Conservation (phyloP, 2,329 filamentous ascomycete genomes). For the Fusarium luffae region DNA sequence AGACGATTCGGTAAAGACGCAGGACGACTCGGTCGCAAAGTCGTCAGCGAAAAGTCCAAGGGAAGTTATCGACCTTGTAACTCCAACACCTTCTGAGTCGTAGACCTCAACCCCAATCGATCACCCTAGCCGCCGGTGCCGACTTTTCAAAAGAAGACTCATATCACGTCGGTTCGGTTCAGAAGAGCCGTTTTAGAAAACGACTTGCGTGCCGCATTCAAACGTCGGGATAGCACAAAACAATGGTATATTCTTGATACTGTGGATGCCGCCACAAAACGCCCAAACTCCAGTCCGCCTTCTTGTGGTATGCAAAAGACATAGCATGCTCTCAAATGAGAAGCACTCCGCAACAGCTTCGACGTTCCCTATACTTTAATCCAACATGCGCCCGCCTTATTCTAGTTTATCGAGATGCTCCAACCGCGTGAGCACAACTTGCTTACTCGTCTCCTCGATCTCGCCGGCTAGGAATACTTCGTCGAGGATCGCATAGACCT, state of each 20-base stretch:
- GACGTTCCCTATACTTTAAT: background rate
- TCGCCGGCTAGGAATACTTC: constrained; percentile 98
- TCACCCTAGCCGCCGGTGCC: background rate
- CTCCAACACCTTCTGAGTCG: background rate
- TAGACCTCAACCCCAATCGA: background rate
- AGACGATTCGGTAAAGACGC: background rate
- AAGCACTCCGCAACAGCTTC: background rate
- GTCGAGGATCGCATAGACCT: constrained; percentile 97
- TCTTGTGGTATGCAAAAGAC: constrained; percentile 28
- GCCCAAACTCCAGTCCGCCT: constrained; percentile 36
- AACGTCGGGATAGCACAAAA: background rate
- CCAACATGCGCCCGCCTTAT: constrained; percentile 55
- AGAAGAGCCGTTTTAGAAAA: background rate
- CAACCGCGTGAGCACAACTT: constrained; percentile 92
- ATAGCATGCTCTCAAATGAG: background rate
- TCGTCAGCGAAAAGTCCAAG: background rate
- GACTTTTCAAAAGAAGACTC: background rate
- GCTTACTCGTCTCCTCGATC: constrained; percentile 98
- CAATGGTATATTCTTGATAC: constrained; percentile 33
- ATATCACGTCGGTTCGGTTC: background rate
- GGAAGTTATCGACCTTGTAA: background rate
- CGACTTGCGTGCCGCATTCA: background rate
- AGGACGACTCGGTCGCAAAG: background rate
- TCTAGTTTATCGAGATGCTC: constrained; percentile 98
- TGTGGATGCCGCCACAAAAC: constrained; percentile 28